phyloP scores from a whole-genome alignment of 176 grass and related monocot species.

The Alopecurus myosuroides region DNA sequence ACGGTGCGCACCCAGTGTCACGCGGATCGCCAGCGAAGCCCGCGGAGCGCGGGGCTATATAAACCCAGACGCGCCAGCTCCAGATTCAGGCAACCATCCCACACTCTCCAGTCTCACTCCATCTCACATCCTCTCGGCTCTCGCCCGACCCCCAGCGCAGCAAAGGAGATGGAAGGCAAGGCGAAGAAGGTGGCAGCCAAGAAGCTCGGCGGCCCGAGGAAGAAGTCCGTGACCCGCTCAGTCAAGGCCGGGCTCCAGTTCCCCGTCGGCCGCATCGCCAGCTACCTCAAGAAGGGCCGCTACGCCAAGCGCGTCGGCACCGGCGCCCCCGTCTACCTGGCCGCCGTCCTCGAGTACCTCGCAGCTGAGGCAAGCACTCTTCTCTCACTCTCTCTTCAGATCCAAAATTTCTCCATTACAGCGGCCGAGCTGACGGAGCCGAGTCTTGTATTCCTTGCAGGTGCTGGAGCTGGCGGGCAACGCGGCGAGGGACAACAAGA shows the following conservation, averaged over 20 bases:
- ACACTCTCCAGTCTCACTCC: background rate
- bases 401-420: too few species aligned
- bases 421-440: background rate
- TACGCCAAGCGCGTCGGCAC: constrained; percentile 49
- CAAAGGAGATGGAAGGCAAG: constrained; percentile 18
- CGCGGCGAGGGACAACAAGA: constrained; percentile 47
- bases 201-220: constrained; percentile 32
- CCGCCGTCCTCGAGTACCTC: constrained; percentile 74
- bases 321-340: constrained; percentile 74
- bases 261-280: constrained; percentile 36
- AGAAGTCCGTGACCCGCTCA: constrained; percentile 46
- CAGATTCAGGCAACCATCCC: background rate
- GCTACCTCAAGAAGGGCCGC: constrained; percentile 51
- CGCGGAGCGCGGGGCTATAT: background rate
- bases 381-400: too few species aligned
- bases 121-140: background rate
- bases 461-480: constrained; percentile 46
- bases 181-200: constrained; percentile 34
- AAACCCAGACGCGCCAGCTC: background rate
- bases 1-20: background rate
- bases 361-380: background rate
- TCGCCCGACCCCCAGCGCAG: background rate
- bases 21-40: constrained; percentile 4
- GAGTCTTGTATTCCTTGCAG: background rate
- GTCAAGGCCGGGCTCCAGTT: constrained; percentile 55